Conservation (phyloP, 345 rosid species). For the Erysimum cheiranthoides region DNA sequence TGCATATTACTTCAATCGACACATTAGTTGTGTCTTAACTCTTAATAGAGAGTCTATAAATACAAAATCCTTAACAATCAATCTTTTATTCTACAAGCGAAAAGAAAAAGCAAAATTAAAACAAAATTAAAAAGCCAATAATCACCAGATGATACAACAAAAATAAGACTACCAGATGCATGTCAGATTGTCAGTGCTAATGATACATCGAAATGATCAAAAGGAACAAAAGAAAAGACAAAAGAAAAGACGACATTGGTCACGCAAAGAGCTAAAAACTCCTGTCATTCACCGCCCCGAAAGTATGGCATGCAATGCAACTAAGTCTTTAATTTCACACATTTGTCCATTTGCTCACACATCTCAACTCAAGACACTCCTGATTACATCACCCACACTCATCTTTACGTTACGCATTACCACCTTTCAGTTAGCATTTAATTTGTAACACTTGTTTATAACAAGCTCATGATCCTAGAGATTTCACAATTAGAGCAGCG, state of each 20-base stretch:
- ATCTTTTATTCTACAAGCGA: too few relatives aligned
- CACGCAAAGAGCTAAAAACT: constrained; percentile 3
- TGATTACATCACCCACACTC: constrained; percentile 29
- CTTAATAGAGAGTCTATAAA: too few relatives aligned
- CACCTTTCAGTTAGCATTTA: background rate
- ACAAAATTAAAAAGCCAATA: background rate
- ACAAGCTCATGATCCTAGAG: constrained; percentile 4
- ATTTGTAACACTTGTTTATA: constrained; percentile 1
- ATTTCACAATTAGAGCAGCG: background rate
- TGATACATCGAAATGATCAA: background rate
- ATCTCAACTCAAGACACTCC: constrained; percentile 32
- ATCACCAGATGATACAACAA: too few relatives aligned
- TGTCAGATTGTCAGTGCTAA: background rate
- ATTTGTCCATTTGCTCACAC: constrained; percentile 39
- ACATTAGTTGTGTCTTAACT: too few relatives aligned
- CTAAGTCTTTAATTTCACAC: constrained; percentile 3
- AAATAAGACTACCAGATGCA: background rate
- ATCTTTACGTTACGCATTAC: constrained; percentile 27
- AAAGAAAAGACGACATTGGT: constrained; percentile 9
- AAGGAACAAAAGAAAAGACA: background rate
- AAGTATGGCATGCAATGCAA: constrained; percentile 32
- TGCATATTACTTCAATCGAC: too few relatives aligned
- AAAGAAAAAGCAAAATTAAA: too few relatives aligned
- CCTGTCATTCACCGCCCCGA: constrained; percentile 21
- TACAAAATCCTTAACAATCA: too few relatives aligned